phyloP scores from a whole-genome alignment of 2,329 filamentous ascomycete genomes.

The Phaeosphaeria sp. region DNA sequence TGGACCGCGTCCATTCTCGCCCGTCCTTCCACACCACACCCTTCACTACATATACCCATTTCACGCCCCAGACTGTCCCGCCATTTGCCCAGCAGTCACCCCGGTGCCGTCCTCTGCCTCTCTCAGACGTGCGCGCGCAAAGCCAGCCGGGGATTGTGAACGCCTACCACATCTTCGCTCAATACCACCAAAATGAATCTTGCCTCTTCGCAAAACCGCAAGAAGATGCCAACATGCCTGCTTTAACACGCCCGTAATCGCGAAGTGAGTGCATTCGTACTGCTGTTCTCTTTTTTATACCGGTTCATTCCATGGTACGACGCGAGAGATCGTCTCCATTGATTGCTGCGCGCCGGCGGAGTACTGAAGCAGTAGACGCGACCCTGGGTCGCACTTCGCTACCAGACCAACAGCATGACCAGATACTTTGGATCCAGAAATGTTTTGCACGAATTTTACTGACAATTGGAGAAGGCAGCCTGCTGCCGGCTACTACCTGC shows the following conservation, averaged over 20 bases:
- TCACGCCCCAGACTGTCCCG: neutral
- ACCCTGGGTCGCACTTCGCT: constrained; percentile 5
- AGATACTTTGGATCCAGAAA: neutral
- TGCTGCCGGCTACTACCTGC: constrained; percentile 26
- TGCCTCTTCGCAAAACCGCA: constrained; percentile 33
- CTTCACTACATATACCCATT: constrained; percentile 9
- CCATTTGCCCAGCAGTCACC: constrained; percentile 1
- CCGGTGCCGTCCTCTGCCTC: constrained; percentile 22
- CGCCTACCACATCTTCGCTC: constrained; percentile 1
- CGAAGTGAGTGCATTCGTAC: constrained; percentile 24
- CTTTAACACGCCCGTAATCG: constrained; percentile 33
- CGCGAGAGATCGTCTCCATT: neutral
- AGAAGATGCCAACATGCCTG: constrained; percentile 35
- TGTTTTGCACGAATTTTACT: constrained; percentile 7
- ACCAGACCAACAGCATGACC: neutral
- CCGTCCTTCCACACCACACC: constrained; percentile 15
- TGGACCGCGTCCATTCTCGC: constrained; percentile 8
- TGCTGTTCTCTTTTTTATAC: neutral
- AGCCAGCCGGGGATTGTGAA: constrained; percentile 2
- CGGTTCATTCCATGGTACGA: neutral
- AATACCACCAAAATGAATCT: constrained; percentile 28
- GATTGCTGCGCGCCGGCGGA: neutral
- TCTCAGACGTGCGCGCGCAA: constrained; percentile 13
- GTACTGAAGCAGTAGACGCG: neutral
- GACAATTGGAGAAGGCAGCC: constrained; percentile 15